Conservation (phyloP, 2,329 filamentous ascomycete genomes). For the Aplosporella prunicola region DNA sequence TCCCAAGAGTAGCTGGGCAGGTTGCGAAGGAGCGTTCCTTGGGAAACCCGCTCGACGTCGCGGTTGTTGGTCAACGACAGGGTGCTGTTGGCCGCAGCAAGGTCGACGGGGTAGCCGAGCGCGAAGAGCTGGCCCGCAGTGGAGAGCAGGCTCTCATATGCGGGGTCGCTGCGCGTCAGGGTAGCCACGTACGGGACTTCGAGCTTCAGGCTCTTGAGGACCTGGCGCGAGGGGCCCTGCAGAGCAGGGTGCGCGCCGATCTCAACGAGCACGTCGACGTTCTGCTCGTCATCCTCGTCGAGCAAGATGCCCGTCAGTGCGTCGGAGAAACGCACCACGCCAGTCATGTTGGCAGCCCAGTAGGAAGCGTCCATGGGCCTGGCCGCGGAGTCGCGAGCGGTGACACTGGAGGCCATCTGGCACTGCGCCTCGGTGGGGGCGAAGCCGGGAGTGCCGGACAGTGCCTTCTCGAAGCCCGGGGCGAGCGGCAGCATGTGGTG, state of each 20-base stretch:
- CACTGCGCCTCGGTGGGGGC: too few species aligned
- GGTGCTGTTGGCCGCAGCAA: constrained; percentile 16
- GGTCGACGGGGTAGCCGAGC: constrained; percentile 13
- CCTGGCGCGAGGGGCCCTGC: constrained; percentile 14
- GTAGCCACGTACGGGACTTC: background rate
- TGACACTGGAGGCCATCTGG: too few species aligned
- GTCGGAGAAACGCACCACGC: constrained; percentile 26
- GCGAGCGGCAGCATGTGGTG: constrained; percentile 13
- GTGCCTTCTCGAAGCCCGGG: background rate
- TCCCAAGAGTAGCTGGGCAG: constrained; percentile 21
- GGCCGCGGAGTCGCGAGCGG: constrained; percentile 1
- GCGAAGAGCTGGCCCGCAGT: constrained; percentile 15
- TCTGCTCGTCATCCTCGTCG: constrained; percentile 11
- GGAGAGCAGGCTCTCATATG: constrained; percentile 7
- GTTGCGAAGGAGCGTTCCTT: constrained; percentile 13
- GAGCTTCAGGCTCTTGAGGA: background rate
- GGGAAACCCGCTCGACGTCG: constrained; percentile 9
- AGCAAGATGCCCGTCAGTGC: constrained; percentile 18
- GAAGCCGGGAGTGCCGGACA: too few species aligned
- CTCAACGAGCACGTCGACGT: constrained; percentile 15
- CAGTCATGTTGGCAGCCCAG: constrained; percentile 31
- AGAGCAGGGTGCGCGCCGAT: constrained; percentile 24
- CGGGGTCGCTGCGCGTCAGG: background rate
- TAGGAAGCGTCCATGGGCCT: constrained; percentile 18
- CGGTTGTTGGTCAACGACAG: background rate